Evolutionary conservation across 1,284 basidiomycete species (phyloP).

Genomic region (Paramarasmius palmivorus): DNA sequence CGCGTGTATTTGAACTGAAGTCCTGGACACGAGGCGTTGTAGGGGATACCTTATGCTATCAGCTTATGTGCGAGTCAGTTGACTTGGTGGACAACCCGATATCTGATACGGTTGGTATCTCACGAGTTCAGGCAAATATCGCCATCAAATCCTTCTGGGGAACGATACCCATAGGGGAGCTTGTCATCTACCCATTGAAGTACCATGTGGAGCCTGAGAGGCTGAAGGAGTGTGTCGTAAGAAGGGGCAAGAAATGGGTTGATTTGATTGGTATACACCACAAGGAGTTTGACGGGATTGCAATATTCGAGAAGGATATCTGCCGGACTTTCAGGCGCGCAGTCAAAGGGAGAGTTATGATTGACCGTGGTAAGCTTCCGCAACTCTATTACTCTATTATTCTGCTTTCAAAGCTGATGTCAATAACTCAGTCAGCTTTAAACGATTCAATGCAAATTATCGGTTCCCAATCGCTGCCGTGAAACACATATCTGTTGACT

Average conservation of each 20-base stretch:
- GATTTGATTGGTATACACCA: conserved; percentile 52
- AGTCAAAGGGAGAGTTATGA: conserved; percentile 52
- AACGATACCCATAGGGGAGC: conserved; percentile 44
- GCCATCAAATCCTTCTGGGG: conserved; percentile 44
- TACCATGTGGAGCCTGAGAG: conserved; percentile 43
- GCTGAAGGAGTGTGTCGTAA: conserved; percentile 35
- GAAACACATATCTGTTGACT: conserved; percentile 6
- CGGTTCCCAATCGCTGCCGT: conserved; percentile 35
- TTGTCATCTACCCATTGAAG: conserved; percentile 52
- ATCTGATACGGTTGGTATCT: conserved; percentile 34
- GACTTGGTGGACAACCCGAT: conserved; percentile 43
- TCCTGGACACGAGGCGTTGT: conserved; percentile 35
- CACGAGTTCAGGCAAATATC: conserved; percentile 41
- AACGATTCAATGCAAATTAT: conserved; percentile 48
- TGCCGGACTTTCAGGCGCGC: conserved; percentile 29
- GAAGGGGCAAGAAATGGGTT: conserved; percentile 55
- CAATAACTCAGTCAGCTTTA: conserved; percentile 40
- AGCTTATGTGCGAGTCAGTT: conserved; percentile 45
- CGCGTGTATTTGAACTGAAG: conserved; percentile 45
- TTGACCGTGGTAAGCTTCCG: conserved; percentile 55
- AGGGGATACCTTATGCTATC: conserved; percentile 33
- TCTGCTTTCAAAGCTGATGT: too few relatives aligned
- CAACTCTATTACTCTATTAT: too few relatives aligned
- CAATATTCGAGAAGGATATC: conserved; percentile 34
- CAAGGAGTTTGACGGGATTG: conserved; percentile 52